Evolutionary conservation across 2,329 filamentous ascomycete species (phyloP), one percentile per base, ranked within the genome.

Genomic region (Paraphoma sp.): DNA sequence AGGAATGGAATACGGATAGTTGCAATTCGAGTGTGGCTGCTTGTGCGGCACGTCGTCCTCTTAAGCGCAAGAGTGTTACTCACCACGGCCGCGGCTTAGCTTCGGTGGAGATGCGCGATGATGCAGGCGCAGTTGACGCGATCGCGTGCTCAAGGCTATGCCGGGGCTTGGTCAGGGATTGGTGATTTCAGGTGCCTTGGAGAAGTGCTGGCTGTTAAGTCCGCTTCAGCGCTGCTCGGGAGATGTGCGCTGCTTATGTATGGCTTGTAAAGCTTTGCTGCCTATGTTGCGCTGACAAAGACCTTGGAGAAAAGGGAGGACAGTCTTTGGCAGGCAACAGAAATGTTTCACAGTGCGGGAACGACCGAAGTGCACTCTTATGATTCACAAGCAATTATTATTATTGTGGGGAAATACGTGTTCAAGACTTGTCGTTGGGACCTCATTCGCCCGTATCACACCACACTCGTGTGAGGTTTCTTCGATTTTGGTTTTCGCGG

Each of bases 391-490:
- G 33, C 33, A 38, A 23, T 23, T 23, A 23, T 23, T 38, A 42
- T 16, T 17, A 42, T 42, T 16, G 14, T 47, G 47, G 38, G 23
- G 38, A 46, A 33, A 52, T 28, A 45, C 56, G 53, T 57, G 52
- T 36, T 14, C 14, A 36, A 36, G 10, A 36, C 14, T 10, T 36
- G 23, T 7, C 33, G 18, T 31, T 29, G 23, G 51, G 8, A 29
- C 31, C 44, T 42, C 44, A n/a, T n/a, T 38, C 18, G 14, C 33
- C n/a, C 38, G 18, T 16, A 62, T 69, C 67, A 69, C 62, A 65
- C 67, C 67, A 69, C 63, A 23, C 53, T 68, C 59, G 63, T 53
- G 51, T 55, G 62, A 67, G 53, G 50, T 38, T 48, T 40, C 42
- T 17, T 42, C 48, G 51, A 48, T 29, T 45, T 53, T n/a, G 11